These are phyloP conservation scores for Cymbomonas tetramitiformis DNA, from an alignment of 139 green algal genomes.

Conservation along the genomic window DNA sequence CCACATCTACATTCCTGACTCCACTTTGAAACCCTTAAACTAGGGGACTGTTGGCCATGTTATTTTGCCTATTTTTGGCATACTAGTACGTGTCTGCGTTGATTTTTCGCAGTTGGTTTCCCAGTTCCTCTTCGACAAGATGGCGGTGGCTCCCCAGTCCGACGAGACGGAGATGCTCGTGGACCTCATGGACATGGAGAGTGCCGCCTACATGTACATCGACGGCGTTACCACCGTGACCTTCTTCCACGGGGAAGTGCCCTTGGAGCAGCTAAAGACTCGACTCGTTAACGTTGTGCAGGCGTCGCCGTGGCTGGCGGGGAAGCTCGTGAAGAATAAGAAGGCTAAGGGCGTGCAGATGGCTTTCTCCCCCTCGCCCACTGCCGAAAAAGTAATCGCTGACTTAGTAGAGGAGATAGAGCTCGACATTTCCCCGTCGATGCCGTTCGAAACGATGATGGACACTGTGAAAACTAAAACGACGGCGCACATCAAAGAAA, in stretches of 20 bases:
- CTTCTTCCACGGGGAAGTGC: neutral
- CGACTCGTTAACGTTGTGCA: neutral
- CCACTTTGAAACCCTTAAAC: too few species aligned
- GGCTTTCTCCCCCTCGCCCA: neutral
- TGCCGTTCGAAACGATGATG: neutral
- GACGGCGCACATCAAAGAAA: neutral
- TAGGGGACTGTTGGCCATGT: too few species aligned
- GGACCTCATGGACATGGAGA: too few species aligned
- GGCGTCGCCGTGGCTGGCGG: neutral
- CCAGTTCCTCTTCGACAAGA: too few species aligned
- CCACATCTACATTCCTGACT: too few species aligned
- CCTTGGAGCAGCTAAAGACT: neutral
- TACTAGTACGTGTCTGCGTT: too few species aligned
- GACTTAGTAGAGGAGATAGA: too few species aligned
- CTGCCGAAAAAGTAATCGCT: neutral
- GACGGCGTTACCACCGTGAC: neutral
- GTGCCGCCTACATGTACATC: too few species aligned
- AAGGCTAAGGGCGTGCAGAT: neutral
- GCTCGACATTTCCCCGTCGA: neutral
- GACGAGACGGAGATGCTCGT: too few species aligned
- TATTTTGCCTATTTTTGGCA: too few species aligned
- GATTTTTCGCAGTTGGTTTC: too few species aligned
- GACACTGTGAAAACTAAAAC: neutral
- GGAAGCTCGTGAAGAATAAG: neutral
- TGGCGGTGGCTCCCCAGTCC: too few species aligned